These are phyloP conservation scores for Stemphylium beticola DNA, from an alignment of 2,329 filamentous ascomycete species.

Conservation along the genomic window DNA sequence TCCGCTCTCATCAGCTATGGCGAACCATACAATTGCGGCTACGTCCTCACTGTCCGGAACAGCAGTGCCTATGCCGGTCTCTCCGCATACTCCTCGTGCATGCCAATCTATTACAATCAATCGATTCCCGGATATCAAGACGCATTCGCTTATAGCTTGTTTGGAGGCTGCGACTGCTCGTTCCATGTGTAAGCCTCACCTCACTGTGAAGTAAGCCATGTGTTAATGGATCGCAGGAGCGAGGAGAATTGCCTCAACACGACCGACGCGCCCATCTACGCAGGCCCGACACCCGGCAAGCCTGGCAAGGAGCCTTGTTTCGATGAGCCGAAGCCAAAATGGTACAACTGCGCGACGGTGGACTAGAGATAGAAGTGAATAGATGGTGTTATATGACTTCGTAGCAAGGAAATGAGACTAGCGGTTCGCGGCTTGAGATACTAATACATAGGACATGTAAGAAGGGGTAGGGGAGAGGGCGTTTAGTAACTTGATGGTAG, in stretches of 20 bases:
- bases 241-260: conserved; percentile 8
- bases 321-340: conserved; percentile 17
- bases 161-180: conserved; percentile 13
- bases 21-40: conserved; percentile 19
- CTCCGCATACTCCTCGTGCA: conserved; percentile 8
- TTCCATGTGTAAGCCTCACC: conserved; percentile 6
- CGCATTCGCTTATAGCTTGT: conserved; percentile 15
- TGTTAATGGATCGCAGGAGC: neutral
- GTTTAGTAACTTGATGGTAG: too few relatives aligned
- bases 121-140: conserved; percentile 12
- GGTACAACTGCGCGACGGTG: conserved; percentile 17
- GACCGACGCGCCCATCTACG: neutral
- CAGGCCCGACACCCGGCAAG: conserved; percentile 8
- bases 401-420: too few relatives aligned
- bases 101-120: conserved; percentile 15
- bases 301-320: conserved; percentile 15
- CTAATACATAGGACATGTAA: too few relatives aligned
- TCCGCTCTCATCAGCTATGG: neutral
- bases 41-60: conserved; percentile 19
- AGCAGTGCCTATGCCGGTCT: conserved; percentile 14
- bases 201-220: neutral
- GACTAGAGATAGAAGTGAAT: neutral
- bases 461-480: too few relatives aligned
- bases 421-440: too few relatives aligned
- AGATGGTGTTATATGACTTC: too few relatives aligned